Evolutionary conservation across 768 basidiomycete species (phyloP), one percentile per base, ranked within the genome.

Genomic region (Russula olivacea): DNA sequence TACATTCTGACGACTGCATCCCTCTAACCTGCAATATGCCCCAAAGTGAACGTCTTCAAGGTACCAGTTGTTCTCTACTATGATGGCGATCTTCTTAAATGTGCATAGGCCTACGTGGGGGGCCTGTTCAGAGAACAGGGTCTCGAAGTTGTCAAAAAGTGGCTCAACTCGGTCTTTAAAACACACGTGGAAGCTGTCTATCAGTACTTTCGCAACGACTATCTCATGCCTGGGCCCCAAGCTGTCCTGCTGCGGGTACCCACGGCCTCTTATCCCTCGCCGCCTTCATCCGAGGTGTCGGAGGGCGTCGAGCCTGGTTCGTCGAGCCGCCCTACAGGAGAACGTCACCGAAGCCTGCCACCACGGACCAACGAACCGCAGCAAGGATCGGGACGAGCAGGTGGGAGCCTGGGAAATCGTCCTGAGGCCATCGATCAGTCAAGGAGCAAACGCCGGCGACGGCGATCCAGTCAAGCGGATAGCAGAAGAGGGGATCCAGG

Each of bases 21-120:
- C 17, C 38, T 40, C 45, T 54, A 3, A 58, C 15, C 14, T 7
- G 10, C 7, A 30, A 23, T 34, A 23, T 23, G 4, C 1, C n/a
- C 8, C n/a, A 30, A 48, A 63, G 62, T 47, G 50, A 34, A 36
- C 30, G 50, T 58, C 12, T 63, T 63, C 25, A 63, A 63, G 57
- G 62, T 63, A 54, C 11, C 9, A 30, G 25, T 40, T 7, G 23
- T 19, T 12, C 10, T 34, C 15, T 19, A 34, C 7, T 4, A 38
- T 14, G 52, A 54, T 15, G 32, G n/a, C 9, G n/a, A 50, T 12
- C 30, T 21, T 23, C 50, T 14, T 56, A 17, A 61, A 14, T 5
- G 1, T 34, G 19, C 47, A 43, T 15, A 63, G 62, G 62, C 62
- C 51, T 58, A 58, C 21, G 57, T 63, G 2, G 62, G 62, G 0